Percentiles rank a stretch among this genome's conserved stretches.
Evolutionary conservation across 2,329 filamentous ascomycete genomes (phyloP).

Genomic region (Rutstroemia sp.): DNA sequence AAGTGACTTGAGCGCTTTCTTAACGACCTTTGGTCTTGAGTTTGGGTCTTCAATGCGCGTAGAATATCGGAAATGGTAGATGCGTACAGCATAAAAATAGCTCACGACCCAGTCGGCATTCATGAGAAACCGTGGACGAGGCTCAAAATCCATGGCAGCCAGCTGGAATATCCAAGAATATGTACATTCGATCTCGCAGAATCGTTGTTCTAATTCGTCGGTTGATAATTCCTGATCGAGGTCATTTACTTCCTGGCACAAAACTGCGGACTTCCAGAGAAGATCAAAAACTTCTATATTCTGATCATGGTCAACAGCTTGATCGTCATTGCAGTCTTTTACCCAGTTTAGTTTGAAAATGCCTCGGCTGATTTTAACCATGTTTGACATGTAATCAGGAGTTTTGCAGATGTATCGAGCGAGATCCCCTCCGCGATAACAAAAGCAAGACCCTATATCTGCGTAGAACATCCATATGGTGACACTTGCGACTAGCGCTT

Average conservation of each 20-base stretch:
- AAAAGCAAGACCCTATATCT: conserved; percentile 2
- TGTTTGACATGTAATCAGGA: not conserved
- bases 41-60: not conserved
- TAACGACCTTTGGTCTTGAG: not conserved
- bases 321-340: not conserved
- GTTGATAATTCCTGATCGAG: not conserved
- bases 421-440: conserved; percentile 2
- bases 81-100: conserved; percentile 2
- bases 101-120: conserved; percentile 3
- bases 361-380: not conserved
- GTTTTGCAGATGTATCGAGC: not conserved
- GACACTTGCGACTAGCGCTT: not conserved
- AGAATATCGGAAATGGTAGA: not conserved
- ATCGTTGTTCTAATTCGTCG: not conserved
- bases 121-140: not conserved
- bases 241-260: not conserved
- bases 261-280: not conserved
- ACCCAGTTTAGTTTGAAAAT: not conserved
- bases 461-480: conserved; percentile 4
- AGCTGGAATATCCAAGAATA: not conserved
- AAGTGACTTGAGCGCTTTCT: not conserved
- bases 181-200: not conserved
- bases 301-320: not conserved
- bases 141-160: not conserved
- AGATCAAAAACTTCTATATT: not conserved